Conservation (phyloP, 495 filamentous ascomycete genomes). For the Penicillium roqueforti region DNA sequence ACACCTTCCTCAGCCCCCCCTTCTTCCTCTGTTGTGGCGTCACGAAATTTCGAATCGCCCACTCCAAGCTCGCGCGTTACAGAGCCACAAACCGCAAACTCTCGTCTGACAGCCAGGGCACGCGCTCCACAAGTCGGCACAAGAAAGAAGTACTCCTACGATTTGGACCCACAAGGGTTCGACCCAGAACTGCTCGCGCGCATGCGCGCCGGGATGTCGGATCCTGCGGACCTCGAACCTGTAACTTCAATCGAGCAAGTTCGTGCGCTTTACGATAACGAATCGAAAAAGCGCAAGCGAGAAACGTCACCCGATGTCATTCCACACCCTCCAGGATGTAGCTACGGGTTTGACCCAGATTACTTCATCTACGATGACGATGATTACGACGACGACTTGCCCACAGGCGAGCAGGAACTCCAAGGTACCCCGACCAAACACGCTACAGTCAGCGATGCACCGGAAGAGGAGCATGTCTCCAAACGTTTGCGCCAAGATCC, state of each 20-base stretch:
- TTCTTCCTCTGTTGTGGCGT: not conserved
- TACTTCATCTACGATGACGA: conserved; percentile 40
- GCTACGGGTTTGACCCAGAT: conserved; percentile 43
- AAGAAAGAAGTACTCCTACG: not conserved
- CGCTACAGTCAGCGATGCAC: not conserved
- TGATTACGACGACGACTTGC: conserved; percentile 33
- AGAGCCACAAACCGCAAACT: not conserved
- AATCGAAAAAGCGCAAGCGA: conserved; percentile 39
- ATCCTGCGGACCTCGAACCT: not conserved
- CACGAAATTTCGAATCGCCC: not conserved
- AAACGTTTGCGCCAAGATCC: not conserved
- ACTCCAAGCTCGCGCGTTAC: not conserved
- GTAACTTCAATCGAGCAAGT: not conserved
- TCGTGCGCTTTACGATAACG: not conserved
- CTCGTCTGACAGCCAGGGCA: not conserved
- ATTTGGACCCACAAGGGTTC: conserved; percentile 1
- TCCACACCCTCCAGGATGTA: conserved; percentile 41
- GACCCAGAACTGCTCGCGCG: conserved; percentile 7
- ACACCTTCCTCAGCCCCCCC: not conserved
- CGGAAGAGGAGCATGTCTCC: not conserved
- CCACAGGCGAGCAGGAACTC: conserved; percentile 9
- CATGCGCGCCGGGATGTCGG: conserved; percentile 1
- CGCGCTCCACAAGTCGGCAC: not conserved
- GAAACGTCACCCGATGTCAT: conserved; percentile 41
- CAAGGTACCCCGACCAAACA: not conserved